Percentiles rank a stretch among this genome's conserved stretches.
phyloP scores from a whole-genome alignment of 2,329 filamentous ascomycete genomes.

The Mollisiaceae sp. region DNA sequence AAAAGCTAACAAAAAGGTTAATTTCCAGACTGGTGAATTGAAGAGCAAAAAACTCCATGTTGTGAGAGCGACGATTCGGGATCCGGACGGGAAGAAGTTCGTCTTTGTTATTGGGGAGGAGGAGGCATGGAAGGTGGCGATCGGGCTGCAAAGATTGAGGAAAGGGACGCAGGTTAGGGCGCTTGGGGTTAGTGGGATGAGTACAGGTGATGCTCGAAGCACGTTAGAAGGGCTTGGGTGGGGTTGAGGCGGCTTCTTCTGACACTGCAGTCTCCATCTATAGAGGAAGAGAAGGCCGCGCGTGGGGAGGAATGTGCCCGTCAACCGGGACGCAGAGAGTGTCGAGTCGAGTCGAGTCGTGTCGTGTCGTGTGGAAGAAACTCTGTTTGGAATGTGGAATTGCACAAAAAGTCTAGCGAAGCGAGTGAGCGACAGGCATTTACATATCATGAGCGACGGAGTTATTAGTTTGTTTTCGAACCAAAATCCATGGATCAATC shows the following conservation, averaged over 20 bases:
- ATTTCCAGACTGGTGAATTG: constrained; percentile 56
- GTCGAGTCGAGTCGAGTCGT: constrained; percentile 3
- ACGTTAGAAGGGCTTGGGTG: constrained; percentile 64
- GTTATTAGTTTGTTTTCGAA: constrained; percentile 26
- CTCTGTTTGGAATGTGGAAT: constrained; percentile 30
- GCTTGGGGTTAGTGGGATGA: constrained; percentile 63
- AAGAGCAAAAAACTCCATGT: constrained; percentile 63
- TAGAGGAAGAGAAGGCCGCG: not conserved
- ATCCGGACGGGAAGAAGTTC: constrained; percentile 70
- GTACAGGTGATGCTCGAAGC: constrained; percentile 56
- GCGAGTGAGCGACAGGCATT: constrained; percentile 31
- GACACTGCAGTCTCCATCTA: no score
- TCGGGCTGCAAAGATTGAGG: constrained; percentile 64
- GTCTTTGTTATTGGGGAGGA: constrained; percentile 68
- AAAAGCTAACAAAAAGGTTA: constrained; percentile 37
- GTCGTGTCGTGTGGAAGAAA: not conserved
- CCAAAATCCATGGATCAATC: constrained; percentile 3
- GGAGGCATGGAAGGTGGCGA: constrained; percentile 71
- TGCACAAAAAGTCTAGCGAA: constrained; percentile 17
- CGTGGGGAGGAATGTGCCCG: not conserved
- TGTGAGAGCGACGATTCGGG: constrained; percentile 65
- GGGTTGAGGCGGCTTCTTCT: constrained; percentile 15
- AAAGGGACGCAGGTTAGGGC: constrained; percentile 64
- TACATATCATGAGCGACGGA: constrained; percentile 39
- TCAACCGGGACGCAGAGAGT: constrained; percentile 6